phyloP scores from a whole-genome alignment of 495 filamentous ascomycete genomes.

The Pseudomonodictys pantanalensis region DNA sequence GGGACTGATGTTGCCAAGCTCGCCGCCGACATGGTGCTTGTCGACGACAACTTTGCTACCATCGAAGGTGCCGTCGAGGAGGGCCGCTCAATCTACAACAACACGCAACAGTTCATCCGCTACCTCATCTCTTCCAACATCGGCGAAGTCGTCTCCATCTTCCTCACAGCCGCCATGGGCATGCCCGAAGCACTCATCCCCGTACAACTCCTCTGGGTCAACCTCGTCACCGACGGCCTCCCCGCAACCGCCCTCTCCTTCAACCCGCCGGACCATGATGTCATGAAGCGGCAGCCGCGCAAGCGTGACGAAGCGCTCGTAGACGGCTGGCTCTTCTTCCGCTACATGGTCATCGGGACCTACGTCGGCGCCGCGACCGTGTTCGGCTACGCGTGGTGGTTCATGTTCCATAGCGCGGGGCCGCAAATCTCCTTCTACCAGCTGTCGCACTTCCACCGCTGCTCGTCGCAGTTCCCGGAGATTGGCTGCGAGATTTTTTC shows the following conservation, averaged over 20 bases:
- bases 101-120: conserved; percentile 99
- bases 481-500: conserved; percentile 94
- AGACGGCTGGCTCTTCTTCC: conserved; percentile 93
- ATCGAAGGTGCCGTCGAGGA: conserved; percentile 96
- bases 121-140: conserved; percentile 99
- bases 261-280: conserved; percentile 95
- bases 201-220: conserved; percentile 98
- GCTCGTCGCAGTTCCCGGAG: conserved; percentile 79
- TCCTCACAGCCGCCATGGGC: conserved; percentile 91
- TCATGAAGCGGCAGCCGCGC: conserved; percentile 88
- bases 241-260: conserved; percentile 96
- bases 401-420: conserved; percentile 90
- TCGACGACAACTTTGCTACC: conserved; percentile 98
- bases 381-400: conserved; percentile 98
- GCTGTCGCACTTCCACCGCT: conserved; percentile 90
- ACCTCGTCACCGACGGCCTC: conserved; percentile 95
- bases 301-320: conserved; percentile 91
- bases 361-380: conserved; percentile 97
- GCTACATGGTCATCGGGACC: conserved; percentile 92
- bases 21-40: conserved; percentile 97
- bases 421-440: conserved; percentile 93
- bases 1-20: conserved; percentile 97
- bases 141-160: conserved; percentile 98
- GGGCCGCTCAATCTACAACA: conserved; percentile 98
- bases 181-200: conserved; percentile 98